Evolutionary conservation across 2,329 filamentous ascomycete genomes (phyloP).

Genomic region (Cladophialophora yegresii): DNA sequence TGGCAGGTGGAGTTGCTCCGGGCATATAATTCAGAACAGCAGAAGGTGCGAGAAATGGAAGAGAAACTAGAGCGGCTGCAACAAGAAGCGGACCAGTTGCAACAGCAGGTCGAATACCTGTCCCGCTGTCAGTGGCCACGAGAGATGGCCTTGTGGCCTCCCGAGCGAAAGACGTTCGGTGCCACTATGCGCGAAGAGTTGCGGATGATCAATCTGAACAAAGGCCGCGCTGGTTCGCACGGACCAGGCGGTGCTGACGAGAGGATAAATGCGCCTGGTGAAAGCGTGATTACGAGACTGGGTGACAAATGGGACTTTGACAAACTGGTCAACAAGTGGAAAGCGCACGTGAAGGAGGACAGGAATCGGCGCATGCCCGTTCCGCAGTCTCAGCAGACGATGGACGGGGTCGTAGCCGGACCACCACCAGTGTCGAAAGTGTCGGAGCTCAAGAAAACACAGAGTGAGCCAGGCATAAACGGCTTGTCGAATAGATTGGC

Average conservation of each 20-base stretch:
- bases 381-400: neutral
- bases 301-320: slow-evolving; percentile 51
- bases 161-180: slow-evolving; percentile 46
- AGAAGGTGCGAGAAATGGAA: slow-evolving; percentile 49
- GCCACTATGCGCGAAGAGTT: slow-evolving; percentile 33
- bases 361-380: slow-evolving; percentile 27
- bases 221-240: slow-evolving; percentile 13
- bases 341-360: slow-evolving; percentile 46
- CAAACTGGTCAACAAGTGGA: slow-evolving; percentile 52
- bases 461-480: slow-evolving; percentile 26
- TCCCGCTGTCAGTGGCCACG: slow-evolving; percentile 52
- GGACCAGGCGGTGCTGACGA: slow-evolving; percentile 15
- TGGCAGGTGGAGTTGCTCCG: slow-evolving; percentile 53
- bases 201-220: slow-evolving; percentile 31
- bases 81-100: slow-evolving; percentile 53
- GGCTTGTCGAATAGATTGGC: slow-evolving; percentile 22
- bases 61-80: slow-evolving; percentile 49
- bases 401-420: neutral
- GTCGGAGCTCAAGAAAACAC: slow-evolving; percentile 23
- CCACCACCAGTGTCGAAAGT: slow-evolving; percentile 6
- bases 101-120: slow-evolving; percentile 50
- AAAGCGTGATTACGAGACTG: slow-evolving; percentile 24
- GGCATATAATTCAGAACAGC: slow-evolving; percentile 50
- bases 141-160: slow-evolving; percentile 52
- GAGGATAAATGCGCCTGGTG: slow-evolving; percentile 1